Conservation (phyloP, 257 asterid species). For the Jasminum sambac region DNA sequence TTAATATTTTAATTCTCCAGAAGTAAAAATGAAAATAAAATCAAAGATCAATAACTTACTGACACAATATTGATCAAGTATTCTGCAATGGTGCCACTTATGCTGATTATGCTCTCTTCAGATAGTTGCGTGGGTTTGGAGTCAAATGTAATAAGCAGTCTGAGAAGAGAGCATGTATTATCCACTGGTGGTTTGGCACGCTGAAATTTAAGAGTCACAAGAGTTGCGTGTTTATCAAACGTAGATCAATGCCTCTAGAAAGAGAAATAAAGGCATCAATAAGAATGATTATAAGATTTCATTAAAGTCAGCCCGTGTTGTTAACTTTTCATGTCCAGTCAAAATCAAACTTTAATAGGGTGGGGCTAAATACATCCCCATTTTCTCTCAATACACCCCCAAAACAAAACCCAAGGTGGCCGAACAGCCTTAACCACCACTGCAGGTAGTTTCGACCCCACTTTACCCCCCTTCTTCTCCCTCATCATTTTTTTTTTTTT, state of each 20-base stretch:
- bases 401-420: no score
- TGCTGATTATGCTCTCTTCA: constrained; percentile 49
- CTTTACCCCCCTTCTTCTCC: no score
- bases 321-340: no score
- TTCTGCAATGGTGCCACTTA: constrained; percentile 57
- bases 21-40: background rate
- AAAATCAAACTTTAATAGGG: no score
- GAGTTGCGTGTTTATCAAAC: background rate
- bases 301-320: no score
- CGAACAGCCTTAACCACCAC: no score
- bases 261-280: no score
- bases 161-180: constrained; percentile 66
- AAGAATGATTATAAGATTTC: no score
- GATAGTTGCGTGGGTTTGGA: constrained; percentile 64
- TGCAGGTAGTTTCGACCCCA: no score
- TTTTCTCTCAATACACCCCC: no score
- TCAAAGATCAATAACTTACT: constrained; percentile 40
- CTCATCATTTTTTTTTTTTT: no score
- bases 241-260: background rate
- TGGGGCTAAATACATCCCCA: no score
- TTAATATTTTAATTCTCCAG: background rate
- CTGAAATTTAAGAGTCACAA: constrained; percentile 38
- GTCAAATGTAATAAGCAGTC: constrained; percentile 66
- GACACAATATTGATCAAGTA: constrained; percentile 55
- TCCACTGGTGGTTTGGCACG: constrained; percentile 55